phyloP scores from a whole-genome alignment of 2,329 filamentous ascomycete species.

The Metarhizium guizhouense region DNA sequence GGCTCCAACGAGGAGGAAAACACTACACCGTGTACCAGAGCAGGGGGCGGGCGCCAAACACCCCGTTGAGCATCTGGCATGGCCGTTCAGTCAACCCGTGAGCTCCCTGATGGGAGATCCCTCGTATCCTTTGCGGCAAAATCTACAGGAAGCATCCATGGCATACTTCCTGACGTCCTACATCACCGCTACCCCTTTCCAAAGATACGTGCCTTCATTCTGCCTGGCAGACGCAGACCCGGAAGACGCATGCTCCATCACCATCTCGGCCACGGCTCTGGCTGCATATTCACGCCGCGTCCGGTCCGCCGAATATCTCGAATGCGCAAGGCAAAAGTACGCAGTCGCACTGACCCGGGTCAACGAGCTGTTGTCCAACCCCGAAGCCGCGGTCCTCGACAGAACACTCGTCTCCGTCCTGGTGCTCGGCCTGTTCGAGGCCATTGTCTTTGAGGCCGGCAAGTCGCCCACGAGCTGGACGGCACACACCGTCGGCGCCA shows the following conservation, averaged over 20 bases:
- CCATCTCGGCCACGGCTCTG: slow-evolving; percentile 15
- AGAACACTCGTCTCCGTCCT: slow-evolving; percentile 17
- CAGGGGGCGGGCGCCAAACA: too few relatives aligned
- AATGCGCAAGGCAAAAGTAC: slow-evolving; percentile 13
- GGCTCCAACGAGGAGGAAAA: background rate
- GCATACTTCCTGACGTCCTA: slow-evolving; percentile 17
- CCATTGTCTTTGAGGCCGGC: slow-evolving; percentile 15
- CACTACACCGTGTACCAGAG: background rate
- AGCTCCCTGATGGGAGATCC: background rate
- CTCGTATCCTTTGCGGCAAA: slow-evolving; percentile 1
- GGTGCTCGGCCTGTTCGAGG: slow-evolving; percentile 18
- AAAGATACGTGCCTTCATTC: slow-evolving; percentile 13
- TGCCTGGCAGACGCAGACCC: slow-evolving; percentile 4
- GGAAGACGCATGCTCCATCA: slow-evolving; percentile 12
- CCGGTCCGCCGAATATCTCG: slow-evolving; percentile 8
- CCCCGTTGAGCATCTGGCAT: background rate
- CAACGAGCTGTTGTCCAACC: slow-evolving; percentile 10
- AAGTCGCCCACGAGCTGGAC: slow-evolving; percentile 17
- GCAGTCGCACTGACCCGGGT: slow-evolving; percentile 11
- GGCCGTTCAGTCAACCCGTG: background rate
- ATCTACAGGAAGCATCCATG: slow-evolving; percentile 9
- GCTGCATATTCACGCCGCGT: slow-evolving; percentile 14
- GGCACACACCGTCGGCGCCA: slow-evolving; percentile 15
- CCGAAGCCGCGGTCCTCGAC: slow-evolving; percentile 13
- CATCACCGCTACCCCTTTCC: slow-evolving; percentile 16